Percentiles rank a stretch among this genome's conserved stretches.
Conservation (phyloP, 1,284 basidiomycete genomes). For the Tetrapyrgos nigripes region DNA sequence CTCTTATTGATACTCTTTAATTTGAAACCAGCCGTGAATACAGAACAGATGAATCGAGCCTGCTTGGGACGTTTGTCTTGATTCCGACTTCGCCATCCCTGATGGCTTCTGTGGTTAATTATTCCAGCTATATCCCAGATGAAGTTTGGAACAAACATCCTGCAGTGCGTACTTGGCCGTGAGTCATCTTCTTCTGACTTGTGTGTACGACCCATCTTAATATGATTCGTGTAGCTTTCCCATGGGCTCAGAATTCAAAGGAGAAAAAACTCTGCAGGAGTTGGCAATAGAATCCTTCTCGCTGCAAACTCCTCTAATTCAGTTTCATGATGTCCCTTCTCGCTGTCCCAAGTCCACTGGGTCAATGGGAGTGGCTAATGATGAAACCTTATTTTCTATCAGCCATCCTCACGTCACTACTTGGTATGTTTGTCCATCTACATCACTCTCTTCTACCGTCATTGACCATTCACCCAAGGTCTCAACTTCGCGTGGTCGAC, state of each 20-base stretch:
- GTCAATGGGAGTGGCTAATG: no score
- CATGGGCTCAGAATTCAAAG: constrained; percentile 21
- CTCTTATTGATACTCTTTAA: background rate
- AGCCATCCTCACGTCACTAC: constrained; percentile 40
- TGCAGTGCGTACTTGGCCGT: constrained; percentile 35
- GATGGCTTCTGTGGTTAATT: constrained; percentile 31
- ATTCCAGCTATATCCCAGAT: constrained; percentile 35
- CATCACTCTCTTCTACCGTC: background rate
- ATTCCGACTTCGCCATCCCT: constrained; percentile 37
- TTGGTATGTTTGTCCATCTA: constrained; percentile 32
- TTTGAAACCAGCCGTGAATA: background rate
- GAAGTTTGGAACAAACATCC: constrained; percentile 15
- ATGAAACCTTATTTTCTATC: no score
- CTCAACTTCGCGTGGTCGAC: constrained; percentile 37
- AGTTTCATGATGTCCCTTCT: constrained; percentile 33
- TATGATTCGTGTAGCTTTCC: constrained; percentile 26
- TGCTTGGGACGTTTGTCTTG: constrained; percentile 39
- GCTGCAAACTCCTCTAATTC: constrained; percentile 29
- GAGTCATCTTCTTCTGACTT: constrained; percentile 24
- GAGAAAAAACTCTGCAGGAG: constrained; percentile 28
- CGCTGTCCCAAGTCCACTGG: no score
- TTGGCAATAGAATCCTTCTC: constrained; percentile 33
- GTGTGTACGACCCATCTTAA: background rate
- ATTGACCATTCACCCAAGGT: constrained; percentile 22
- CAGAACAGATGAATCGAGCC: constrained; percentile 18